A percentile compares a stretch with the other conserved stretches of the same genome.
Conservation (phyloP, 768 basidiomycete species). For the Russula vinacea region DNA sequence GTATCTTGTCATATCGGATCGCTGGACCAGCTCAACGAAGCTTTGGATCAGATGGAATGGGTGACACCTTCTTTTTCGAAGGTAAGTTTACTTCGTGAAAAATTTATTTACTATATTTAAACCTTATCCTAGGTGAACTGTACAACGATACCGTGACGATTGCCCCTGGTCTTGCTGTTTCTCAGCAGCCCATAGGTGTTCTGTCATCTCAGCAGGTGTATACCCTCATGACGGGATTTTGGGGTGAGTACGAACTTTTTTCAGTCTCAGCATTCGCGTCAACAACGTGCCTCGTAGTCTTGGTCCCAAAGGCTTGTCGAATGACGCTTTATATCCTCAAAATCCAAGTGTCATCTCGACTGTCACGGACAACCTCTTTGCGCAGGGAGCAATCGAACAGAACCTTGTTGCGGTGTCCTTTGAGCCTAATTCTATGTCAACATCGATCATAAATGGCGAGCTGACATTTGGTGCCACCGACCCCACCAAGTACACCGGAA, state of each 20-base stretch:
- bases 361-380: constrained; percentile 46
- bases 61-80: constrained; percentile 56
- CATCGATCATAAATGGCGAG: constrained; percentile 36
- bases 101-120: background rate
- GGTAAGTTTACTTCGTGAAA: constrained; percentile 36
- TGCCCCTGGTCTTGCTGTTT: constrained; percentile 47
- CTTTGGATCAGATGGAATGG: constrained; percentile 43
- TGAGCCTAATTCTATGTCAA: constrained; percentile 33
- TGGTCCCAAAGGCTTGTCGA: constrained; percentile 56
- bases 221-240: constrained; percentile 59
- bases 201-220: constrained; percentile 43
- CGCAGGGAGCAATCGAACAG: constrained; percentile 33
- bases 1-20: constrained; percentile 27
- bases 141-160: constrained; percentile 54
- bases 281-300: constrained; percentile 41
- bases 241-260: constrained; percentile 43
- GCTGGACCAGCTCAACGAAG: background rate
- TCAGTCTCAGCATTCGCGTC: background rate
- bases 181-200: constrained; percentile 64
- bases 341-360: constrained; percentile 43
- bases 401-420: constrained; percentile 37
- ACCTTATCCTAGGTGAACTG: constrained; percentile 30
- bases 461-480: constrained; percentile 41
- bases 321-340: constrained; percentile 38
- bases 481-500: constrained; percentile 36